Evolutionary conservation across 2,329 filamentous ascomycete genomes (phyloP).

Genomic region (Epichloe aotearoae): DNA sequence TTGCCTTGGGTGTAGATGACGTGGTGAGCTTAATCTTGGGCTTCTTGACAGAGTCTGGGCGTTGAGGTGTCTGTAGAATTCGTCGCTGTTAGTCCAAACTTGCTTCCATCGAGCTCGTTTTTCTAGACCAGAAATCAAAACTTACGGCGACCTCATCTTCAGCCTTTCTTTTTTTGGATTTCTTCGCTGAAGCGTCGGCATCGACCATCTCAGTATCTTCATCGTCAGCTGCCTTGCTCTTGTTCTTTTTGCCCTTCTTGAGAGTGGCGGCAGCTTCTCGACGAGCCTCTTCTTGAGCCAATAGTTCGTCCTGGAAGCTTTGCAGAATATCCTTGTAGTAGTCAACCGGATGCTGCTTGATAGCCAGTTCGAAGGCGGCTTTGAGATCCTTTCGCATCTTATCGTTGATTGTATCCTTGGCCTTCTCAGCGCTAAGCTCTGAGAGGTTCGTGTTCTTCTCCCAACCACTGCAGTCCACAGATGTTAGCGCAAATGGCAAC

Average conservation of each 20-base stretch:
- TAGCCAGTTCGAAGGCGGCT: conserved; percentile 67
- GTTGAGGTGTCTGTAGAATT: conserved; percentile 36
- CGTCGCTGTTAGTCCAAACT: not conserved
- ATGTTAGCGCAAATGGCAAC: not conserved
- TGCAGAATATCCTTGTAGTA: conserved; percentile 74
- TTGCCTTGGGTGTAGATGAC: conserved; percentile 54
- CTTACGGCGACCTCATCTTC: conserved; percentile 52
- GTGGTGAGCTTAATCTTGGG: conserved; percentile 52
- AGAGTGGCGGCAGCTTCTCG: conserved; percentile 26
- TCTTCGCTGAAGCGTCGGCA: conserved; percentile 49
- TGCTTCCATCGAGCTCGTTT: not conserved
- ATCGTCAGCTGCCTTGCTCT: conserved; percentile 39
- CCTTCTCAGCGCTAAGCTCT: conserved; percentile 60
- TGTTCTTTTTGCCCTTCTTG: conserved; percentile 31
- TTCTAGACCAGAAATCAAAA: not conserved
- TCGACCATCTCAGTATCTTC: conserved; percentile 51
- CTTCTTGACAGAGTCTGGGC: conserved; percentile 52
- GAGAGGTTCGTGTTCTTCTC: conserved; percentile 72
- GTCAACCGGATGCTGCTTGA: conserved; percentile 61
- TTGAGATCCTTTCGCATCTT: conserved; percentile 73
- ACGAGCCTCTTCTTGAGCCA: conserved; percentile 39
- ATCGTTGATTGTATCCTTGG: conserved; percentile 53
- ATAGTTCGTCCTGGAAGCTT: conserved; percentile 52
- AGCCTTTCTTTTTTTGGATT: conserved; percentile 69
- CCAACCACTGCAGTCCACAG: conserved; percentile 56